These are phyloP conservation scores for Lachnellula willkommii DNA, from an alignment of 2,329 filamentous ascomycete genomes.

Conservation along the genomic window DNA sequence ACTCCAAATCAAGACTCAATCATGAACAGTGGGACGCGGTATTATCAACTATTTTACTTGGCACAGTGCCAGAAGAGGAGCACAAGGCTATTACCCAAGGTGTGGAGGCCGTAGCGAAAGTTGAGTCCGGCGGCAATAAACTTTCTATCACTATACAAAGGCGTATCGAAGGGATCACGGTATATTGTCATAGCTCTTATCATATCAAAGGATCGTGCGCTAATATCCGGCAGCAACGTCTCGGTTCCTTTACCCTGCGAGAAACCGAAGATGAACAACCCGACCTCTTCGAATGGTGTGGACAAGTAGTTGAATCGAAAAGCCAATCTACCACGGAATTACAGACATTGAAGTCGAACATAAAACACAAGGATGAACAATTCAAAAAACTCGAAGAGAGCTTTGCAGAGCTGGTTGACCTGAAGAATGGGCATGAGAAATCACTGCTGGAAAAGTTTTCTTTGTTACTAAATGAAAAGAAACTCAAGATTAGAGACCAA, in stretches of 20 bases:
- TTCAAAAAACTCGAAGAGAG: conserved; percentile 56
- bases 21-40: conserved; percentile 63
- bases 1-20: conserved; percentile 49
- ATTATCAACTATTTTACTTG: conserved; percentile 52
- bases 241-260: conserved; percentile 59
- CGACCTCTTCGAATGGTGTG: conserved; percentile 66
- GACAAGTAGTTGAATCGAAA: conserved; percentile 43
- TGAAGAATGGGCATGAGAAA: conserved; percentile 63
- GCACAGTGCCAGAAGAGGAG: conserved; percentile 35
- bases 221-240: conserved; percentile 50
- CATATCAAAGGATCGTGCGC: conserved; percentile 2
- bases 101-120: conserved; percentile 56
- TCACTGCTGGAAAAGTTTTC: conserved; percentile 65
- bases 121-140: conserved; percentile 41
- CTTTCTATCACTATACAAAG: conserved; percentile 62
- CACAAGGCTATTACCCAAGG: conserved; percentile 51
- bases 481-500: conserved; percentile 71
- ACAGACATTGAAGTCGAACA: conserved; percentile 35
- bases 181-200: conserved; percentile 35
- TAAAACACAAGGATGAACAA: conserved; percentile 46
- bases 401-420: conserved; percentile 59
- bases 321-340: conserved; percentile 14
- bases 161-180: conserved; percentile 63
- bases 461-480: conserved; percentile 70
- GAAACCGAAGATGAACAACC: conserved; percentile 49